phyloP scores from a whole-genome alignment of 345 rosid genomes.

The Conringia planisiliqua region DNA sequence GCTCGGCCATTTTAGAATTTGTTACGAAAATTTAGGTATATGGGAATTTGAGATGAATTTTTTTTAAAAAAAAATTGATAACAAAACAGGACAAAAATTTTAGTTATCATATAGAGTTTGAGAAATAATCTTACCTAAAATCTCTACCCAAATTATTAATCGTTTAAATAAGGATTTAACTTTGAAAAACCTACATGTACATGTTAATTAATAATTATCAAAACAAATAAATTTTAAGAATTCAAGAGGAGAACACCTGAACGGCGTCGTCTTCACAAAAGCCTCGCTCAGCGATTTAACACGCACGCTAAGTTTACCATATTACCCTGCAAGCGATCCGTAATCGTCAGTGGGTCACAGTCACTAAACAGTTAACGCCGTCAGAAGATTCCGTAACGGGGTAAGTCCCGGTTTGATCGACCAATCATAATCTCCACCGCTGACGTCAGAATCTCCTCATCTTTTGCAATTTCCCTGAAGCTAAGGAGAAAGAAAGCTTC shows the following conservation, averaged over 20 bases:
- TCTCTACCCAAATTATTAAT: no score
- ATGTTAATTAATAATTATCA: neutral
- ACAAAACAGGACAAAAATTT: no score
- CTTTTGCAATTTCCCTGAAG: neutral
- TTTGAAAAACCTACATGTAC: no score
- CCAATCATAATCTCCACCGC: neutral
- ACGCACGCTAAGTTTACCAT: neutral
- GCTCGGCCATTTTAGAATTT: no score
- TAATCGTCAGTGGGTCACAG: neutral
- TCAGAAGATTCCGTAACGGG: conserved; percentile 19
- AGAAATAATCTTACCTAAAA: no score
- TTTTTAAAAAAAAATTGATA: no score
- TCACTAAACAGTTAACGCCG: conserved; percentile 23
- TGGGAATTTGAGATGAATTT: no score
- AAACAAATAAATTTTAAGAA: neutral
- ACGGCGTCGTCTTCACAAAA: neutral
- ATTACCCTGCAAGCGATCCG: neutral
- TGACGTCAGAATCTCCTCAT: conserved; percentile 25
- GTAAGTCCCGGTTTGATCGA: conserved; percentile 1
- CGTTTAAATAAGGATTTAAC: no score
- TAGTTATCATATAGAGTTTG: no score
- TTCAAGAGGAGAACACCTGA: neutral
- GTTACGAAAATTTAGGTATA: no score
- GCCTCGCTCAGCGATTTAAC: neutral
- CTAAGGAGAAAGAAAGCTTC: neutral